Evolutionary conservation across 768 basidiomycete species (phyloP).

Genomic region (Serendipita sp.): DNA sequence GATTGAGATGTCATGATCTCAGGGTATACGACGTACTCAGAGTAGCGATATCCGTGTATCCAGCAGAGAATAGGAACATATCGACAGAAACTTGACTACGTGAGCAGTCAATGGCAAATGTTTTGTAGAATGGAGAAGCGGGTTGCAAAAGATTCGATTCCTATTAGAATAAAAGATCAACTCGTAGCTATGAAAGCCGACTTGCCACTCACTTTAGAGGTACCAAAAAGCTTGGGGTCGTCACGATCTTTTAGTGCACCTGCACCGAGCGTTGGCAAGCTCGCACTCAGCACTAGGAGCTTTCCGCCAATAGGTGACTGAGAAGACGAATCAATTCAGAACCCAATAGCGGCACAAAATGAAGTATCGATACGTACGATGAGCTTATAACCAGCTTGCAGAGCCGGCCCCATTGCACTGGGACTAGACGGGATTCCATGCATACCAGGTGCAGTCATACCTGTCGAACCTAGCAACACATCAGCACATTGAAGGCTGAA

Average conservation of each 20-base stretch:
- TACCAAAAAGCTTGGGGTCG: conserved; percentile 90
- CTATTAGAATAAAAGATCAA: conserved; percentile 21
- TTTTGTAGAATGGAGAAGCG: conserved; percentile 94
- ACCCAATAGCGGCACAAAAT: background rate
- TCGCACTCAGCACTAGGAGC: conserved; percentile 72
- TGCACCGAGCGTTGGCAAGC: conserved; percentile 72
- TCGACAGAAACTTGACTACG: conserved; percentile 94
- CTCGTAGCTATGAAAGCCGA: background rate
- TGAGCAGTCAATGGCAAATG: conserved; percentile 96
- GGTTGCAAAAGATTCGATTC: conserved; percentile 87
- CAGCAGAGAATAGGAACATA: conserved; percentile 94
- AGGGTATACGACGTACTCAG: conserved; percentile 37
- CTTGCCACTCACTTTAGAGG: conserved; percentile 49
- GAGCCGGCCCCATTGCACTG: conserved; percentile 83
- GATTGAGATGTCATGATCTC: background rate
- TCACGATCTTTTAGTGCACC: conserved; percentile 92
- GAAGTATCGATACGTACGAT: conserved; percentile 37
- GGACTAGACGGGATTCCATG: conserved; percentile 25
- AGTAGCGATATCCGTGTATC: conserved; percentile 90
- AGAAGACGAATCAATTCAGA: background rate
- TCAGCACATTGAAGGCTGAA: background rate
- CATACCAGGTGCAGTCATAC: background rate
- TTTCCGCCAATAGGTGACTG: conserved; percentile 90
- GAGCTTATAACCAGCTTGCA: conserved; percentile 91
- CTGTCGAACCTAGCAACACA: background rate